Evolutionary conservation across 257 asterid species (phyloP), one percentile per base, ranked within the genome.

Genomic region (Solanum dulcamara): DNA sequence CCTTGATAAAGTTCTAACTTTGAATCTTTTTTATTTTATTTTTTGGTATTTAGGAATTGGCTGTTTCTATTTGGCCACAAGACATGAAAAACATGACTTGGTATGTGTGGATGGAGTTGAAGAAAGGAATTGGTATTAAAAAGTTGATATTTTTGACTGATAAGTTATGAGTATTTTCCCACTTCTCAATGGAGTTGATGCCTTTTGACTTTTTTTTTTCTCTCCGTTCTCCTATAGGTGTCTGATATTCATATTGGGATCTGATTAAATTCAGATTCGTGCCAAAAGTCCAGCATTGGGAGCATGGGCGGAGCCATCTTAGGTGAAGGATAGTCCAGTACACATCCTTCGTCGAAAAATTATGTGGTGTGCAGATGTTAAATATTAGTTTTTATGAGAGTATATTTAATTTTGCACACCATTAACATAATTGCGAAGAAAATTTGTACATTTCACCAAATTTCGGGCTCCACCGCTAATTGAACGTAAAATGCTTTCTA

Each of bases 91-190:
- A 75, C 24, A 48, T 17, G 83, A 48, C 66, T 79, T 79, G 62
- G 44, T 48, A 79, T 79, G 83, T 79, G 83, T 79, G 83, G 42
- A 79, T 48, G 64, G 64, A 79, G 66, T 48, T 79, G 38, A 48
- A 48, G 30, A 28, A 24, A 77, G 40, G 82, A 77, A 46, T 79
- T 79, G 11, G 11, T 30, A 10, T 10, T 8, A 17, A 48, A 8
- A 79, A 30, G 64, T 30, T 48, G 83, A 79, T 30, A 79, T 48
- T 79, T 79, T 79, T 79, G 66, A 79, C 66, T 79, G 17, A 18
- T 46, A 48, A 18, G 6, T 79, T 48, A 79, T 79, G 40, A 14
- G 30, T 26, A 26, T 2, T 77, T 40, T 30, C 46, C 83, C 83
- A 48, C 83, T 48, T 28, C 64, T 48, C 28, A 48, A 48, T 79